phyloP scores from a whole-genome alignment of 2,329 filamentous ascomycete genomes.

The Fusarium beomiforme region DNA sequence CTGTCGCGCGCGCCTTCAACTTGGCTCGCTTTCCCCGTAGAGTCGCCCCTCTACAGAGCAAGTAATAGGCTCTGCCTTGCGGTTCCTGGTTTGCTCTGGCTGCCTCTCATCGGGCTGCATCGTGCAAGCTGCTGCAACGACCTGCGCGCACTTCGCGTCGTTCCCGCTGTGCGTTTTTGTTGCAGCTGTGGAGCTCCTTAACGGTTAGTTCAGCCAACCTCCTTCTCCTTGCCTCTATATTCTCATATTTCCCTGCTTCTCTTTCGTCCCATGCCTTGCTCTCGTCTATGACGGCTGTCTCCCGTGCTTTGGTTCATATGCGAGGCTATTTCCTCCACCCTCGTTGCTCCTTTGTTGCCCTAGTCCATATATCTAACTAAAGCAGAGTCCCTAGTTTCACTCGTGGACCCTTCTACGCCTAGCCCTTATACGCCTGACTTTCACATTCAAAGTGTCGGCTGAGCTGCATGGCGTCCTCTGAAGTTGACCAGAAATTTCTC shows the following conservation, averaged over 20 bases:
- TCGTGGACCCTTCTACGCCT: constrained; percentile 32
- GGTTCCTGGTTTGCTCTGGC: constrained; percentile 25
- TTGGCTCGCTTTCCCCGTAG: constrained; percentile 36
- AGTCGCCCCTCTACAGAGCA: constrained; percentile 25
- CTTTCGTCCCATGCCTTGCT: constrained; percentile 29
- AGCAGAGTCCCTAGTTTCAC: constrained; percentile 34
- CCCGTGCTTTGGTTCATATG: constrained; percentile 45
- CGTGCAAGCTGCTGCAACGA: constrained; percentile 37
- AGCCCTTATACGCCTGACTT: constrained; percentile 17
- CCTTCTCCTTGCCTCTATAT: constrained; percentile 36
- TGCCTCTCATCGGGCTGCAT: constrained; percentile 44
- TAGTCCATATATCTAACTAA: constrained; percentile 34
- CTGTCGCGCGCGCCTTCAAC: constrained; percentile 46
- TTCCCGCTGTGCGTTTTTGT: constrained; percentile 32
- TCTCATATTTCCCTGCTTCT: constrained; percentile 35
- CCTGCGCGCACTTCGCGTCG: constrained; percentile 36
- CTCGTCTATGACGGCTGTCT: constrained; percentile 35
- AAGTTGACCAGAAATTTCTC: constrained; percentile 97
- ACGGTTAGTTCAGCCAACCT: constrained; percentile 42
- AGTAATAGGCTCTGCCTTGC: constrained; percentile 26
- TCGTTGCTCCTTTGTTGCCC: constrained; percentile 31
- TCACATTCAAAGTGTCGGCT: constrained; percentile 11
- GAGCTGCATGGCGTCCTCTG: constrained; percentile 85
- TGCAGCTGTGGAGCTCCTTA: constrained; percentile 43
- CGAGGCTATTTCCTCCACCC: constrained; percentile 37